A percentile compares a stretch with the other conserved stretches of the same genome.
Conservation (phyloP, 371 early-diverging fungal species). For the Mortierella sp. region DNA sequence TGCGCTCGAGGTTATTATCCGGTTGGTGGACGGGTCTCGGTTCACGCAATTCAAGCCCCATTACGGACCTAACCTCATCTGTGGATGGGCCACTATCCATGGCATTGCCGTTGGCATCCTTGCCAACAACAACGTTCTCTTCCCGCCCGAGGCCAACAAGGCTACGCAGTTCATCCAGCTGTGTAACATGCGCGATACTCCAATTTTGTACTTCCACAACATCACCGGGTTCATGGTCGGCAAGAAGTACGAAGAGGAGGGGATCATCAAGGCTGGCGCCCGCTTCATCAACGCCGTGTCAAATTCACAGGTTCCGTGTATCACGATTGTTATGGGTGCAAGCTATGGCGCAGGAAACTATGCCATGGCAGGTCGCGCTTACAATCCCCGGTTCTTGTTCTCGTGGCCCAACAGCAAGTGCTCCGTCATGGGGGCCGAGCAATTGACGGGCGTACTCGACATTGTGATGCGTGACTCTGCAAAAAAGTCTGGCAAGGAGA, state of each 20-base stretch:
- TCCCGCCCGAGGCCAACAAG: constrained; percentile 79
- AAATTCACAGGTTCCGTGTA: constrained; percentile 78
- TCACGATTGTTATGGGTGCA: constrained; percentile 82
- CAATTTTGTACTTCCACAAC: constrained; percentile 77
- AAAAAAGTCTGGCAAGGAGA: constrained; percentile 59
- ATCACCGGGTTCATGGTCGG: constrained; percentile 90
- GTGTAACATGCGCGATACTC: constrained; percentile 77
- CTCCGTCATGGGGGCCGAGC: constrained; percentile 84
- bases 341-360: constrained; percentile 87
- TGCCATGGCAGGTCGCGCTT: constrained; percentile 83
- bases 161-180: constrained; percentile 84
- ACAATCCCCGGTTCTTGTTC: constrained; percentile 80
- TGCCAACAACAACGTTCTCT: constrained; percentile 80
- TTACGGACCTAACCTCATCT: constrained; percentile 74
- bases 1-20: constrained; percentile 75
- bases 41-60: constrained; percentile 75
- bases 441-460: constrained; percentile 78
- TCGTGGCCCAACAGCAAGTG: constrained; percentile 84
- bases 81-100: constrained; percentile 77
- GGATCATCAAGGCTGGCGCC: constrained; percentile 83
- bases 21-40: constrained; percentile 75
- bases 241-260: constrained; percentile 78
- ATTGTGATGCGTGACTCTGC: constrained; percentile 79
- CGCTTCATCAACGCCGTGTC: constrained; percentile 83
- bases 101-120: constrained; percentile 80